phyloP scores from a whole-genome alignment of 2,329 filamentous ascomycete species.

The Dothideomycetes sp. region DNA sequence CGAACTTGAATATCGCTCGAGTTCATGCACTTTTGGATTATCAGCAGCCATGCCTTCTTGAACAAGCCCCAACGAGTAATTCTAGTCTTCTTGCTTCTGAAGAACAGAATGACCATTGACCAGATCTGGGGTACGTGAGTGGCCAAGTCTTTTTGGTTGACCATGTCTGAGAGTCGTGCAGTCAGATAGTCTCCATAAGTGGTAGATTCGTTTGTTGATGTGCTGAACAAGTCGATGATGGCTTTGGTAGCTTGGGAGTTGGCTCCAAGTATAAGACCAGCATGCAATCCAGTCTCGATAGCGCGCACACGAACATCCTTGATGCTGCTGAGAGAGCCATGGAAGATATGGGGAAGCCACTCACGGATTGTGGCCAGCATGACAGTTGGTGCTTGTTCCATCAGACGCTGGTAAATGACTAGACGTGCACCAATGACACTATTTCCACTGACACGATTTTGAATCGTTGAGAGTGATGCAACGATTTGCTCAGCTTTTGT shows the following conservation, averaged over 20 bases:
- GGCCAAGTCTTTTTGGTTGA: slow-evolving; percentile 40
- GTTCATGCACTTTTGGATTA: slow-evolving; percentile 79
- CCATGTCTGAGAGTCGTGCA: slow-evolving; percentile 56
- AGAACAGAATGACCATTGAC: slow-evolving; percentile 69
- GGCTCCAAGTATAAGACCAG: slow-evolving; percentile 56
- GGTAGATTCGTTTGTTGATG: slow-evolving; percentile 39
- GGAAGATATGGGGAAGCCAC: slow-evolving; percentile 76
- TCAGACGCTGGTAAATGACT: slow-evolving; percentile 64
- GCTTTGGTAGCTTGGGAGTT: slow-evolving; percentile 57
- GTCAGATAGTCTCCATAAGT: slow-evolving; percentile 62
- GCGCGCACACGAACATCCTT: slow-evolving; percentile 68
- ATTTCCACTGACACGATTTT: slow-evolving; percentile 65
- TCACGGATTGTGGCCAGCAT: slow-evolving; percentile 61
- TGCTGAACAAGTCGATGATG: slow-evolving; percentile 51
- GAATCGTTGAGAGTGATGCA: slow-evolving; percentile 58
- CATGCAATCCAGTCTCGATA: slow-evolving; percentile 61
- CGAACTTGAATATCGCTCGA: slow-evolving; percentile 60
- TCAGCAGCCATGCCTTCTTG: slow-evolving; percentile 61
- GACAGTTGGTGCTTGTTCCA: slow-evolving; percentile 56
- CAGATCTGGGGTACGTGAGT: slow-evolving; percentile 69
- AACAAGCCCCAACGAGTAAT: slow-evolving; percentile 55
- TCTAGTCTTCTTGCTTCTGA: slow-evolving; percentile 51
- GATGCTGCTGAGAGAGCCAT: slow-evolving; percentile 66
- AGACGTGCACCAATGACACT: slow-evolving; percentile 69
- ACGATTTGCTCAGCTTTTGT: slow-evolving; percentile 63